Base-by-base conservation (phyloP, 306 rosid species). In the Neltuma alba region DNA sequence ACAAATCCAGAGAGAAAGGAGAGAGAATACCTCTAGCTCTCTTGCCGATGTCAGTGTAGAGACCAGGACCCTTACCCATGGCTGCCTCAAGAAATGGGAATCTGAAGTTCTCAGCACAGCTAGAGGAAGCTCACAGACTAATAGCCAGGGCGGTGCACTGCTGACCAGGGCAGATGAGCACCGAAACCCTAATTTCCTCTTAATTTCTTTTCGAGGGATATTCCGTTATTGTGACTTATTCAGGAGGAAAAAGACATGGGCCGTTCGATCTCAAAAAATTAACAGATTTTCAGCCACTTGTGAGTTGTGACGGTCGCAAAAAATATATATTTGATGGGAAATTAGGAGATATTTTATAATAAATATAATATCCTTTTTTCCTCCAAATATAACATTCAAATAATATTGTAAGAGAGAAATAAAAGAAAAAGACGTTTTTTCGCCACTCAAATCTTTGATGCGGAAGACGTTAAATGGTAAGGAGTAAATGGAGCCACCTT, bases 1-100 rank as follows among this genome's bases (percentile, higher is more conserved):
- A 9, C 15, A 62, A 20, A 21, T 64, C 41, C 27, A 41, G 12
- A 3, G 18, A 83, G 33, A 34, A 61, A 8, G 57, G 62, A 70
- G 57, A 33, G 62, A 34, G 40, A 72, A 70, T 50, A 90, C 94
- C 98, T 87, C 94, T 85, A 40, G 98, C 92, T 76, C 83, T 91
- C 81, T 92, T 95, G 87, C 98, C 99, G 82, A 95, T 91, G 63
- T 95, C 98, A 38, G 97, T 45, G 92, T 92, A 95, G 75, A 95
- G 98, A 48, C 99, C 99, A 9, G 99, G 99, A 84, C 99, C 99
- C 84, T 89, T 94, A 34, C 72, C 94, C 99, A 95, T 95, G 58
- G 79, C 70, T 63, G 34, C 66, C 23, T 40, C 41, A 34, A 68
- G 81, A 88, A 83, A 82, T 62, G 78, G 83, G 54, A 72, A 78